Conservation (phyloP, 371 early-diverging fungal genomes). For the Cokeromyces recurvatus region DNA sequence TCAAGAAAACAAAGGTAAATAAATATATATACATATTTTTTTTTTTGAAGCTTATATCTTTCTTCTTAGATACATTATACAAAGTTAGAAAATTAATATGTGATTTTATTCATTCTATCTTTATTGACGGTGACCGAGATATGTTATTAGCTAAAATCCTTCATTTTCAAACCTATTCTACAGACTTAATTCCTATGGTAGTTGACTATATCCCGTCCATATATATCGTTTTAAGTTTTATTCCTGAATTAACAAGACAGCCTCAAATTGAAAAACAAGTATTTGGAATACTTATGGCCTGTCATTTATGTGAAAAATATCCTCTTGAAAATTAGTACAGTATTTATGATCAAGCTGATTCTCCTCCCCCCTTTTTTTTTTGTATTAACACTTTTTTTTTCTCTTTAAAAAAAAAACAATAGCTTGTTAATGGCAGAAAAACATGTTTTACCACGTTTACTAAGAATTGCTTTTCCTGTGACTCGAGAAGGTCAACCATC, state of each 20-base stretch:
- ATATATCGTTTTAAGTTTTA: slow-evolving; percentile 49
- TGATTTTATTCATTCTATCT: slow-evolving; percentile 50
- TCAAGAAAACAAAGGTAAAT: slow-evolving; percentile 15
- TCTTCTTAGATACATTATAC: slow-evolving; percentile 21
- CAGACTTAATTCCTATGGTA: slow-evolving; percentile 49
- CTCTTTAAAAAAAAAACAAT: no score
- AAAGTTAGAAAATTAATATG: slow-evolving; percentile 43
- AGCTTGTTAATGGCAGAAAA: slow-evolving; percentile 33
- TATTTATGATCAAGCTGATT: no score
- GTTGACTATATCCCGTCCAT: slow-evolving; percentile 52
- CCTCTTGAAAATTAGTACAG: slow-evolving; percentile 46
- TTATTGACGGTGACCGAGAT: slow-evolving; percentile 50
- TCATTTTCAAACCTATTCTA: slow-evolving; percentile 60
- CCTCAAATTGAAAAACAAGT: slow-evolving; percentile 45
- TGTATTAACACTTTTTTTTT: no score
- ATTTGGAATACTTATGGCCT: slow-evolving; percentile 46
- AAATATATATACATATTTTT: background rate
- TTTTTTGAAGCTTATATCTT: background rate
- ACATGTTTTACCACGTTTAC: slow-evolving; percentile 31
- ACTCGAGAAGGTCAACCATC: slow-evolving; percentile 16
- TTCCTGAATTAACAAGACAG: slow-evolving; percentile 47
- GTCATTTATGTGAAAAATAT: slow-evolving; percentile 45
- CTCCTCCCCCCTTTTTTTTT: no score
- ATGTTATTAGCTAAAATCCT: slow-evolving; percentile 52
- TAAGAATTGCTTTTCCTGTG: slow-evolving; percentile 35